These are phyloP conservation scores for Hyaloscypha hepaticicola DNA, from an alignment of 495 filamentous ascomycete species.

Conservation along the genomic window DNA sequence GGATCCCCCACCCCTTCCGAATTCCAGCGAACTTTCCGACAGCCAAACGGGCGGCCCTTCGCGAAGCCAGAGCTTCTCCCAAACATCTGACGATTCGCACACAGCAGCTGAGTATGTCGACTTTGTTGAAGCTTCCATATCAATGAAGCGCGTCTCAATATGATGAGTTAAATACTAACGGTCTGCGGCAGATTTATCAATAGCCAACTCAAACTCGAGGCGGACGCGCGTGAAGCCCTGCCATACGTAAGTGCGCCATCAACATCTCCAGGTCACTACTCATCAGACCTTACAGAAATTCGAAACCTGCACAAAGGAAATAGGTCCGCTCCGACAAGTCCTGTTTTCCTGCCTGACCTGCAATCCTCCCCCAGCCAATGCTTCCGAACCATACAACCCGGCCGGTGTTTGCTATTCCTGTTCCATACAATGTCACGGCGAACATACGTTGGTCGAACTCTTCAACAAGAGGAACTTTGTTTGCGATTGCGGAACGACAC, in stretches of 20 bases:
- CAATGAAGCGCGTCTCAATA: background rate
- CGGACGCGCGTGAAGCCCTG: constrained; percentile 88
- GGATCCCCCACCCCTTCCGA: constrained; percentile 25
- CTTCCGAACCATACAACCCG: constrained; percentile 61
- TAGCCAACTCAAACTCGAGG: constrained; percentile 85
- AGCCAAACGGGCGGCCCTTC: constrained; percentile 9
- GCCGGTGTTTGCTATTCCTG: constrained; percentile 95
- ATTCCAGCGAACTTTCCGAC: constrained; percentile 6
- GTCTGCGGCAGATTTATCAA: constrained; percentile 71
- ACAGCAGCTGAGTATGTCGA: constrained; percentile 77
- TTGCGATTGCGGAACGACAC: constrained; percentile 93
- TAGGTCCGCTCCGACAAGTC: constrained; percentile 81
- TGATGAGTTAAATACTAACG: background rate
- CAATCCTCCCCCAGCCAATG: constrained; percentile 69
- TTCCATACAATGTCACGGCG: constrained; percentile 93
- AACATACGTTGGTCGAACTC: constrained; percentile 92
- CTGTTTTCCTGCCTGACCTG: constrained; percentile 92
- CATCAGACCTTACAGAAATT: constrained; percentile 61
- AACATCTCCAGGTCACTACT: background rate
- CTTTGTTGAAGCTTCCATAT: background rate
- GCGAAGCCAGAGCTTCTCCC: constrained; percentile 44
- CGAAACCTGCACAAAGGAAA: constrained; percentile 82
- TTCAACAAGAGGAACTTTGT: constrained; percentile 94
- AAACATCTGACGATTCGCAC: constrained; percentile 68
- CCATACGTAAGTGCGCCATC: constrained; percentile 64